Evolutionary conservation across 2,329 filamentous ascomycete genomes (phyloP), one percentile per base, ranked within the genome.

Genomic region (Ascochyta clinopodiicola): DNA sequence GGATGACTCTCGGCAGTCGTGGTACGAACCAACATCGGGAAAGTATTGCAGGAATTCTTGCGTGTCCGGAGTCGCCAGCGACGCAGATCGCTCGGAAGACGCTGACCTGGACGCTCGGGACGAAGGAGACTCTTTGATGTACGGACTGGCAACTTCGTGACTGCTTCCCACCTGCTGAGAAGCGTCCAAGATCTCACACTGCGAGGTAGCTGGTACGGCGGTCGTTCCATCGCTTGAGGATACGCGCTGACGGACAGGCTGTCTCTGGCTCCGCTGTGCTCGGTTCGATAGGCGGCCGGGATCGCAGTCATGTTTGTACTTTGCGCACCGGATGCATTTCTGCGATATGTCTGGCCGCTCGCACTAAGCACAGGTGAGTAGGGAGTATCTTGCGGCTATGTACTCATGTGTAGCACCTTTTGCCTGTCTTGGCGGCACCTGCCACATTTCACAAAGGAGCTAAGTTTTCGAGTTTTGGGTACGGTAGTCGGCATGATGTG

Each of bases 401-500:
- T 29, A 25, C 15, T 27, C 10, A 10, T 10, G 13, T 2, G 17
- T 4, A 44, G 25, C 35, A 51, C 48, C 40, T 51, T 51, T 25
- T 44, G 48, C 17, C 40, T 37, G 15, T 51, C 48, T 21, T 51
- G 40, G 7, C 40, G 48, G 21, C 48, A 51, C 13, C 40, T 40
- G 24, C 22, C 25, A 29, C 48, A 51, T 35, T 51, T 51, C 25
- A 51, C 35, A 7, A 51, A 34, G 6, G 40, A 31, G 27, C 34
- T 44, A 19, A 51, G 39, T 4, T 44, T 51, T 6, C 48, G 39
- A 19, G 39, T 7, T 13, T 22, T 39, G 22, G 22, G 22, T 24
- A 24, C 22, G 22, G 22, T 6, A 9, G 48, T n/a, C 35, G 48
- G 32, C 48, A 51, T 51, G 25, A 38, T 32, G 25, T 25, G 25